These are phyloP conservation scores for Septoria petroselini DNA, from an alignment of 2,329 filamentous ascomycete genomes.

Conservation along the genomic window DNA sequence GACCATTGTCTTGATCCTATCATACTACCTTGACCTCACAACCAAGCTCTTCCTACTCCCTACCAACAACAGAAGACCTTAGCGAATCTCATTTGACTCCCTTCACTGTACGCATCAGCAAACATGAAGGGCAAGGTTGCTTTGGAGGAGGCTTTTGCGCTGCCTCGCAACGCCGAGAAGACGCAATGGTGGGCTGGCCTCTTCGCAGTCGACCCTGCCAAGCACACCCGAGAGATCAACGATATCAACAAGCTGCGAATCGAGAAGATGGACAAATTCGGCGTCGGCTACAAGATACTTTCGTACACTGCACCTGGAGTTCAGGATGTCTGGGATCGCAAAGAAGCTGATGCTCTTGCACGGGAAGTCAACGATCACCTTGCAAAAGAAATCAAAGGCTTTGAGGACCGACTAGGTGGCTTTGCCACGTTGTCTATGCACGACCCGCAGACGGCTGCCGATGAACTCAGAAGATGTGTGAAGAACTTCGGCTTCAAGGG, in stretches of 20 bases:
- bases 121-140: constrained; percentile 53
- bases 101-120: no score
- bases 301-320: constrained; percentile 51
- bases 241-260: constrained; percentile 46
- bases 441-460: constrained; percentile 50
- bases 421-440: constrained; percentile 49
- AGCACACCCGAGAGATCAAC: constrained; percentile 56
- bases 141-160: constrained; percentile 61
- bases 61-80: not conserved
- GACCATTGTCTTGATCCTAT: not conserved
- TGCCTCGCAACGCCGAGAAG: constrained; percentile 58
- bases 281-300: constrained; percentile 49
- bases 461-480: constrained; percentile 54
- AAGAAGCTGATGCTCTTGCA: constrained; percentile 46
- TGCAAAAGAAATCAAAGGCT: constrained; percentile 43
- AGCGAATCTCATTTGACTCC: not conserved
- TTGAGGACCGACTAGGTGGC: constrained; percentile 45
- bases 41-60: not conserved
- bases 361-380: constrained; percentile 50
- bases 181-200: constrained; percentile 60
- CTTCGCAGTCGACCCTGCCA: constrained; percentile 58
- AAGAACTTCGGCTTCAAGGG: constrained; percentile 45
- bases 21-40: not conserved
- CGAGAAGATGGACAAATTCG: constrained; percentile 46
- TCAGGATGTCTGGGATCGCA: constrained; percentile 47